A percentile compares a stretch with the other conserved stretches of the same genome.
Evolutionary conservation across 176 grass and related monocot species (phyloP).

Genomic region (Ananas comosus): DNA sequence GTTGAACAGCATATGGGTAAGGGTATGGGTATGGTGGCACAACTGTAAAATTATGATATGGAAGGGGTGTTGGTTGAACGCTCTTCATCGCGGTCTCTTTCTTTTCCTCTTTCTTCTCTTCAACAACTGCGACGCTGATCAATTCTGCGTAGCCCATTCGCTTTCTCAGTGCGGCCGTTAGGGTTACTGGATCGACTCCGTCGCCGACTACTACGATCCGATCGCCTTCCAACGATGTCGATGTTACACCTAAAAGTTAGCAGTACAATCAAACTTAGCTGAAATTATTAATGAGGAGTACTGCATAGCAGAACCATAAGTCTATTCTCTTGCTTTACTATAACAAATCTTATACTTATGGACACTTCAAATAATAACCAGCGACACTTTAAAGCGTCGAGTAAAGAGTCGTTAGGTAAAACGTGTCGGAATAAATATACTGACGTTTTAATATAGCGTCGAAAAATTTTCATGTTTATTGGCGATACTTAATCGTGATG

Average conservation of each 20-base stretch:
- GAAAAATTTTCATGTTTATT: no score
- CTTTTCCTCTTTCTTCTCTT: constrained; percentile 38
- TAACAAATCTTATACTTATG: no score
- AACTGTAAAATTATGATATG: neutral
- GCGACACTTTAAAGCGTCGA: no score
- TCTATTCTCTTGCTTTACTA: neutral
- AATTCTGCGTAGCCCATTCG: constrained; percentile 52
- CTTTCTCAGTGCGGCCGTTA: constrained; percentile 40
- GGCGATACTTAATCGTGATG: no score
- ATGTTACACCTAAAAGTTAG: constrained; percentile 43
- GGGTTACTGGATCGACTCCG: constrained; percentile 41
- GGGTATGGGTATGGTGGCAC: no score
- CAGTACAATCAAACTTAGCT: neutral
- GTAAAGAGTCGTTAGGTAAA: no score
- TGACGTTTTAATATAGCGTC: no score
- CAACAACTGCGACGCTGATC: constrained; percentile 36
- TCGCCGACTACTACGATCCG: constrained; percentile 43
- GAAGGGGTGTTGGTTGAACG: constrained; percentile 1
- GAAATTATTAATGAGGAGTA: neutral
- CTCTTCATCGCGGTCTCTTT: constrained; percentile 15
- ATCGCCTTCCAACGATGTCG: constrained; percentile 42
- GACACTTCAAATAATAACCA: no score
- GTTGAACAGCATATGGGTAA: neutral
- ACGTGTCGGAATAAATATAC: no score
- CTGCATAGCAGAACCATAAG: neutral